Evolutionary conservation across 2,329 filamentous ascomycete genomes (phyloP).

Genomic region (Mollisia scopiformis): DNA sequence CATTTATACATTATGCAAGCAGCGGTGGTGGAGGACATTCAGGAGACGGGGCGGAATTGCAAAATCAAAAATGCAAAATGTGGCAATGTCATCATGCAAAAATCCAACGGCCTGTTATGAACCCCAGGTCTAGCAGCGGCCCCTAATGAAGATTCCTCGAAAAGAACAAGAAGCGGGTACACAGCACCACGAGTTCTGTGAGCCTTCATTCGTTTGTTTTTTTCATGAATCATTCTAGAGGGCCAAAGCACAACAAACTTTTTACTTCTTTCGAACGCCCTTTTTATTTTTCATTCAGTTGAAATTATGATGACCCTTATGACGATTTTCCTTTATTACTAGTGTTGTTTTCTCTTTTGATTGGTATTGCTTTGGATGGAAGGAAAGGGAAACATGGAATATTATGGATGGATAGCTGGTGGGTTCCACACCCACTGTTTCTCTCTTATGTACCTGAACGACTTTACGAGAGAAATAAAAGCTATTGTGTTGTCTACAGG

Average conservation of each 20-base stretch:
- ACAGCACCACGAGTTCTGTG: background rate
- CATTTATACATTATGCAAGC: background rate
- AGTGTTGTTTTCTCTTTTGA: too few relatives aligned
- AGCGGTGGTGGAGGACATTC: background rate
- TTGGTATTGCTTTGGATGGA: background rate
- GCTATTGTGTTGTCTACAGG: conserved; percentile 39
- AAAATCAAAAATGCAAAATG: background rate
- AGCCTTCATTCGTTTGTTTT: background rate
- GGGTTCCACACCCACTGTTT: too few relatives aligned
- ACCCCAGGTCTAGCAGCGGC: conserved; percentile 33
- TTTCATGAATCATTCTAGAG: conserved; percentile 28
- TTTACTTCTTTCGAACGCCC: too few relatives aligned
- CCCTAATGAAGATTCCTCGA: too few relatives aligned
- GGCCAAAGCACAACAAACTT: too few relatives aligned
- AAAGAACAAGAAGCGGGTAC: background rate
- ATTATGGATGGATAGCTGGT: too few relatives aligned
- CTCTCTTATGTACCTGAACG: conserved; percentile 43
- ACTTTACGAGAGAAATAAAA: conserved; percentile 46
- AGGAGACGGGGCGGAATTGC: background rate
- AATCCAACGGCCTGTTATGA: conserved; percentile 38
- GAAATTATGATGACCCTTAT: conserved; percentile 43
- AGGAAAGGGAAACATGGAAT: too few relatives aligned
- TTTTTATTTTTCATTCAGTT: conserved; percentile 29
- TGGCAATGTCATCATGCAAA: conserved; percentile 16
- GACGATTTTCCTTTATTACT: conserved; percentile 38